A percentile compares a stretch with the other conserved stretches of the same genome.
Conservation (phyloP, 306 rosid species). For the Betula pendula region DNA sequence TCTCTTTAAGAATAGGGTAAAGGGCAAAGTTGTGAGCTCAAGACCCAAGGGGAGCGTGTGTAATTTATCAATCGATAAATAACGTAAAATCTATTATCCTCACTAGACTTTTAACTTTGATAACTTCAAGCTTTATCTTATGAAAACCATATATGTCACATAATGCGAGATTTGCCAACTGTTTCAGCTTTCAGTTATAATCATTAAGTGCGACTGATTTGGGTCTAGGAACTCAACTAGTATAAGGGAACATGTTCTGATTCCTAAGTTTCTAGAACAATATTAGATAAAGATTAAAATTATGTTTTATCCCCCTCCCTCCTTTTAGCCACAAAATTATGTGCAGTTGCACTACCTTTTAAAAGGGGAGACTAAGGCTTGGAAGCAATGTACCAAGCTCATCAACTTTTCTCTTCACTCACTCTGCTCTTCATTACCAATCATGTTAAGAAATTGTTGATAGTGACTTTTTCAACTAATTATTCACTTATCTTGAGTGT, state of each 20-base stretch:
- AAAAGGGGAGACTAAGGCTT: neutral
- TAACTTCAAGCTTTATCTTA: neutral
- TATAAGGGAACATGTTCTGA: neutral
- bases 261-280: neutral
- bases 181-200: neutral
- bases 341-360: neutral
- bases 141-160: neutral
- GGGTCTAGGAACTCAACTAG: neutral
- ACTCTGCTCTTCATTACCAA: neutral
- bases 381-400: neutral
- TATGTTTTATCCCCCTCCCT: neutral
- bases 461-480: neutral
- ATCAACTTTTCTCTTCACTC: neutral
- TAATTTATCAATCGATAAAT: neutral
- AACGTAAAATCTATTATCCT: neutral
- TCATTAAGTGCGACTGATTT: neutral
- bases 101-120: neutral
- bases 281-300: neutral
- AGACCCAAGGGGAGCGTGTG: neutral
- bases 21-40: neutral
- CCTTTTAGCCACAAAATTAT: neutral
- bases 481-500: neutral
- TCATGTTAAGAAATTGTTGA: neutral
- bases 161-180: neutral
- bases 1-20: neutral